Percentiles rank a stretch among this genome's conserved stretches.
These are phyloP conservation scores for Russula compacta DNA, from an alignment of 768 basidiomycete species.

Conservation along the genomic window DNA sequence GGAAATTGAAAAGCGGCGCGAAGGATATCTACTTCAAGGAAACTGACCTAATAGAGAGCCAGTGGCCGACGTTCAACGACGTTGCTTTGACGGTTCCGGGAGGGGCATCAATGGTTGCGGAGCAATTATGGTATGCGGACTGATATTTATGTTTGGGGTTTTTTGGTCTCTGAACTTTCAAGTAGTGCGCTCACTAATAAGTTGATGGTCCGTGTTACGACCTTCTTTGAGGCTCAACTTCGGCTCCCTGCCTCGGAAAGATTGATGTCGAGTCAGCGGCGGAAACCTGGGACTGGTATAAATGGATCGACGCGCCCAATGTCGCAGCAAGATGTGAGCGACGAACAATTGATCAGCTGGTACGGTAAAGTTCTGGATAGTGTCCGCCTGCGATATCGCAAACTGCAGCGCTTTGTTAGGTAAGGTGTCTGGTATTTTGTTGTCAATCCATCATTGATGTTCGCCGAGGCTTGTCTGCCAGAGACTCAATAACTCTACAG, in stretches of 20 bases:
- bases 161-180: neutral
- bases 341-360: conserved; percentile 79
- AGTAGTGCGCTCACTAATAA: conserved; percentile 83
- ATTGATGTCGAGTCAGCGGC: conserved; percentile 14
- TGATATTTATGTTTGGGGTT: neutral
- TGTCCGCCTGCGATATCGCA: conserved; percentile 84
- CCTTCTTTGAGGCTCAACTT: conserved; percentile 93
- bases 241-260: conserved; percentile 49
- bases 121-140: conserved; percentile 77
- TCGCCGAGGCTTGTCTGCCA: conserved; percentile 56
- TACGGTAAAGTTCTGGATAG: conserved; percentile 90
- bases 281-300: conserved; percentile 23
- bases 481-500: conserved; percentile 88
- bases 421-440: conserved; percentile 26
- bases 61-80: conserved; percentile 92
- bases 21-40: conserved; percentile 96
- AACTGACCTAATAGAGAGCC: conserved; percentile 93
- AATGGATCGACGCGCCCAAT: conserved; percentile 23
- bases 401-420: conserved; percentile 90
- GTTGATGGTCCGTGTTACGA: conserved; percentile 84
- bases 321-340: conserved; percentile 50
- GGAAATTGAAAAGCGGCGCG: conserved; percentile 88
- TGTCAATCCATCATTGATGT: conserved; percentile 4
- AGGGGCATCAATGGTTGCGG: conserved; percentile 86
- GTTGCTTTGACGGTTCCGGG: conserved; percentile 82